Conservation (phyloP, 345 rosid species). For the Cardamine resedifolia region DNA sequence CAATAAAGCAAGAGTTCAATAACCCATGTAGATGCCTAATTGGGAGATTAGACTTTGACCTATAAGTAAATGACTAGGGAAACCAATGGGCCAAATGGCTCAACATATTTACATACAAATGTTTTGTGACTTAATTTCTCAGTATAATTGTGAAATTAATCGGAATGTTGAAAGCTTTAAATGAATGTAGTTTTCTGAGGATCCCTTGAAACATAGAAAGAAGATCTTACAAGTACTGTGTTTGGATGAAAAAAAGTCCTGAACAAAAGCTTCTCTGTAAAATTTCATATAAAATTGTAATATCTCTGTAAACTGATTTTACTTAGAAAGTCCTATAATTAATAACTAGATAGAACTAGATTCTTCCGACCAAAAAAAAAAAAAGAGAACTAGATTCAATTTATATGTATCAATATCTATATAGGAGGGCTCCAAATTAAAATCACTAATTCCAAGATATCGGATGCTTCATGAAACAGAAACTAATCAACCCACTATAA, state of each 20-base stretch:
- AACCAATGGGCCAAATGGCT: constrained; percentile 14
- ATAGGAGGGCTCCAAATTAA: background rate
- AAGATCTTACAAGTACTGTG: background rate
- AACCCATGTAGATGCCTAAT: background rate
- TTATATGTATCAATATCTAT: background rate
- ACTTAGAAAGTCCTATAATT: background rate
- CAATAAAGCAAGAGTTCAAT: background rate
- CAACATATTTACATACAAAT: background rate
- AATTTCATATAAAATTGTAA: background rate
- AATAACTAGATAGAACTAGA: too few species aligned
- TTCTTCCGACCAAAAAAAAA: too few species aligned
- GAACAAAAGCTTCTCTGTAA: background rate
- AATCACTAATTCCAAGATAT: constrained; percentile 30
- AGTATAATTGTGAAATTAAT: background rate
- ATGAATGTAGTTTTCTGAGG: background rate
- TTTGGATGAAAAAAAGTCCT: background rate
- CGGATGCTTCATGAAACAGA: constrained; percentile 33
- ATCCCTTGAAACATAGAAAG: background rate
- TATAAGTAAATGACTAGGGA: background rate
- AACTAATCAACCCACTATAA: constrained; percentile 24
- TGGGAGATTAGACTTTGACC: background rate
- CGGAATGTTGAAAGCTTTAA: background rate
- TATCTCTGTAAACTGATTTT: background rate
- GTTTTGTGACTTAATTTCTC: background rate
- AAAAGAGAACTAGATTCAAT: background rate